Conservation (phyloP, 192 early-diverging fungal species). For the Backusella liffmaniae region DNA sequence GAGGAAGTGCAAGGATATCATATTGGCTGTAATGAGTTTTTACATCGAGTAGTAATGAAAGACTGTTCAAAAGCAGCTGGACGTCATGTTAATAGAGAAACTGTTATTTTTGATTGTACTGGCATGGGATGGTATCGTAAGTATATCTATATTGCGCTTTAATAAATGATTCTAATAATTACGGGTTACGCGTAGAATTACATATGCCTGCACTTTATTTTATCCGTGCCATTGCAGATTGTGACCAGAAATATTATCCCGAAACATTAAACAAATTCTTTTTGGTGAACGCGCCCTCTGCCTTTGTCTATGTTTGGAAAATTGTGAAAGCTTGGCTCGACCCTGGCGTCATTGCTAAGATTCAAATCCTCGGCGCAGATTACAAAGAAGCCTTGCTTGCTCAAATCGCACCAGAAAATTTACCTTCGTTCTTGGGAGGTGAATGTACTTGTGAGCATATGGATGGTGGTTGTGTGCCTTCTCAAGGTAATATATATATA, state of each 20-base stretch:
- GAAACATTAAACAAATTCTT: slow-evolving; percentile 91
- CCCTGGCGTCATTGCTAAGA: slow-evolving; percentile 67
- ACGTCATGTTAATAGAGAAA: slow-evolving; percentile 72
- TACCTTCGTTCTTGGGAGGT: slow-evolving; percentile 73
- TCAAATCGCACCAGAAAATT: slow-evolving; percentile 63
- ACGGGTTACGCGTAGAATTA: slow-evolving; percentile 38
- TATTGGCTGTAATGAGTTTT: slow-evolving; percentile 68
- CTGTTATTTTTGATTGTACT: slow-evolving; percentile 90
- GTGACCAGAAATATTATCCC: slow-evolving; percentile 94
- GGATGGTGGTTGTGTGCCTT: slow-evolving; percentile 61
- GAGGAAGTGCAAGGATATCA: slow-evolving; percentile 68
- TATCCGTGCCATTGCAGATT: slow-evolving; percentile 70
- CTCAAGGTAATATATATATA: slow-evolving; percentile 23
- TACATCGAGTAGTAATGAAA: slow-evolving; percentile 67
- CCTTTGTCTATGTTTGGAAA: slow-evolving; percentile 84
- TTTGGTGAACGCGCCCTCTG: slow-evolving; percentile 89
- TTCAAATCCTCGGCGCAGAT: slow-evolving; percentile 65
- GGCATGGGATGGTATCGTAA: slow-evolving; percentile 75
- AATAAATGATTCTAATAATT: not conserved
- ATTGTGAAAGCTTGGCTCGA: slow-evolving; percentile 78
- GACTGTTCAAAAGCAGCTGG: slow-evolving; percentile 75
- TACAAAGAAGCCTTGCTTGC: slow-evolving; percentile 56
- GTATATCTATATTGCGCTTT: slow-evolving; percentile 15
- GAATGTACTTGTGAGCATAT: slow-evolving; percentile 71
- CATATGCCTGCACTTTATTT: slow-evolving; percentile 69